Base-by-base conservation (phyloP, 352 stramenopile genomes). In the Globisporangium iwayamae region DNA sequence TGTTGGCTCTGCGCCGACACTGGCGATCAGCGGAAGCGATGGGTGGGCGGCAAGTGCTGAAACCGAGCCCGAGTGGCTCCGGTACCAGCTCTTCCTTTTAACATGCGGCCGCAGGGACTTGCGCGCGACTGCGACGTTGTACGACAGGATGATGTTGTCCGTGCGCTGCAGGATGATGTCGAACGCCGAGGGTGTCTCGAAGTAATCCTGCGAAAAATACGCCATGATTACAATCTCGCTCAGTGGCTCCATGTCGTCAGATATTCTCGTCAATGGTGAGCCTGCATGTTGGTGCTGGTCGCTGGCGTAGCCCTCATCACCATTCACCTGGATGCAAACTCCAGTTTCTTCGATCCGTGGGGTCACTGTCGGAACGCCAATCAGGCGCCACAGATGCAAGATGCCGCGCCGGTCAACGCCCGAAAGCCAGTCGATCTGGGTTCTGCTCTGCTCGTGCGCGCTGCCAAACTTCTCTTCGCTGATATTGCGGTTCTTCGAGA, bases 41-140 rank as follows among this genome's bases (percentile, higher is more conserved):
- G 86, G 86, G 65, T 94, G 86, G 7, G 84, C 74, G 0, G 86
- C 79, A 0, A 94, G 68, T n/a, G 84, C 83, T 18, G 75, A 73
- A 38, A 93, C 91, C 0, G 76, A 78, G 7, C 81, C 81, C n/a
- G 82, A 52, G 51, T 94, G 85, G 65, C 77, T 84, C 18, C 85
- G 74, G 50, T 91, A 89, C 85, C 85, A 94, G 20, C 77, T 90
- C 62, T 91, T 94, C 66, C 89, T 86, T 53, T 88, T 82, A 47
- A 94, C 73, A 34, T 76, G 74, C 20, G 80, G 72, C 2, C 52
- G 70, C 47, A 61, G 62, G 45, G 62, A 77, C 48, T 66, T 67
- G 18, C 39, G 70, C 28, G 63, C 74, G 10, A 89, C 76, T 54
- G 70, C 71, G 25, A 92, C 74, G 22, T 86, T 78, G 61, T 90